A percentile compares a stretch with the other conserved stretches of the same genome.
Conservation (phyloP, 176 grass and related monocot genomes). For the Musa beccarii region DNA sequence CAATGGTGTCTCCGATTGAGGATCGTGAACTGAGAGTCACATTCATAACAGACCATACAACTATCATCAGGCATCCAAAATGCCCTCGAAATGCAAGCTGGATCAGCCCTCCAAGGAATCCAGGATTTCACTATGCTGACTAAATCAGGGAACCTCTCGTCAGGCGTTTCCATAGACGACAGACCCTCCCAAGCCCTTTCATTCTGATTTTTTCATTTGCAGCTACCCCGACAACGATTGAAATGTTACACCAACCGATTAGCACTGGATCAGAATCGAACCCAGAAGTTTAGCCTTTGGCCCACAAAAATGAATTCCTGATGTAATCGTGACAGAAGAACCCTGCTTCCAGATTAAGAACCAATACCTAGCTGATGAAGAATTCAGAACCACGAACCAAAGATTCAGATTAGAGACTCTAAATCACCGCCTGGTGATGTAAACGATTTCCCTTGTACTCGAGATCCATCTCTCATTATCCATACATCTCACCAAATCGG, state of each 20-base stretch:
- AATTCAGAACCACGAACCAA: not conserved
- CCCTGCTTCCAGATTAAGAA: not conserved
- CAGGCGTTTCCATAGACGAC: constrained; percentile 55
- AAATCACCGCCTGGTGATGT: constrained; percentile 25
- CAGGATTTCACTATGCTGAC: constrained; percentile 60
- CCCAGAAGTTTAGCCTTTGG: not conserved
- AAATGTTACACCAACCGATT: not conserved
- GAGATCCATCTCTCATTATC: constrained; percentile 21
- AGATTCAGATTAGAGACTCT: not conserved
- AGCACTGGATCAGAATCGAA: not conserved
- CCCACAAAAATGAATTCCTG: too few species aligned
- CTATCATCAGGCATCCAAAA: constrained; percentile 99
- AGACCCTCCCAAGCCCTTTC: constrained; percentile 12
- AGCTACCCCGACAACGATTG: not conserved
- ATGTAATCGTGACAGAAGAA: not conserved
- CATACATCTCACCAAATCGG: not conserved
- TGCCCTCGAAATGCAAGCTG: constrained; percentile 50
- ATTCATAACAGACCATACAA: constrained; percentile 92
- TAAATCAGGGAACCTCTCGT: constrained; percentile 55
- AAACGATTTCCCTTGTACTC: constrained; percentile 19
- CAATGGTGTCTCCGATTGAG: constrained; percentile 92
- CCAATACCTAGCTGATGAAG: not conserved
- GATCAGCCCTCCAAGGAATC: constrained; percentile 62
- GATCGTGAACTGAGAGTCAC: constrained; percentile 84
- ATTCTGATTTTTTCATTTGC: constrained; percentile 29